Conservation (phyloP, 2,329 filamentous ascomycete species). For the Colletotrichum plurivorum region DNA sequence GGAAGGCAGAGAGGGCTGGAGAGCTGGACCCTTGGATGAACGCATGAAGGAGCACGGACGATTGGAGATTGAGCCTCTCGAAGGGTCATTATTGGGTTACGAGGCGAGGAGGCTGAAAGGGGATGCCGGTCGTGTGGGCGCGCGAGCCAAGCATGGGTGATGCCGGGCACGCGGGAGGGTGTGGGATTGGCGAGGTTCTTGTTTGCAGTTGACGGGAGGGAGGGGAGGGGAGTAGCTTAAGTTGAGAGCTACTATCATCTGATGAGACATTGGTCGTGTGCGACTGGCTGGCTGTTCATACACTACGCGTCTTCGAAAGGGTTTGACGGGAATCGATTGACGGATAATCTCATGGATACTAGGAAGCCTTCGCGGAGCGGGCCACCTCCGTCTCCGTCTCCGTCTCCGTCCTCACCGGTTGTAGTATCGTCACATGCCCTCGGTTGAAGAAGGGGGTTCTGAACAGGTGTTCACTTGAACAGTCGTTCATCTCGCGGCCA, state of each 20-base stretch:
- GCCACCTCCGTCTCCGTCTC: too few species aligned
- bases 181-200: constrained; percentile 10
- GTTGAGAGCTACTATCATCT: background rate
- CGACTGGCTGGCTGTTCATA: background rate
- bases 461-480: background rate
- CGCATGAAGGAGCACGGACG: constrained; percentile 41
- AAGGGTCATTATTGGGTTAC: constrained; percentile 31
- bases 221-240: background rate
- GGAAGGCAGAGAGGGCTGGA: constrained; percentile 6
- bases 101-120: constrained; percentile 37
- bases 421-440: constrained; percentile 1
- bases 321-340: constrained; percentile 27
- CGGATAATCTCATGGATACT: constrained; percentile 33
- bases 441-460: background rate
- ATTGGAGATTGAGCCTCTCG: constrained; percentile 39
- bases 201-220: constrained; percentile 17
- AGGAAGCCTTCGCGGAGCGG: background rate
- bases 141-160: constrained; percentile 26
- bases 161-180: constrained; percentile 7
- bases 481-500: background rate
- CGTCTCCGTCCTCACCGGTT: too few species aligned
- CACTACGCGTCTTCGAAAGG: constrained; percentile 1
- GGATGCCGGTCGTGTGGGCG: constrained; percentile 31
- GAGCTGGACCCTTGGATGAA: constrained; percentile 22
- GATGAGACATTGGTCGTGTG: background rate